phyloP scores from a whole-genome alignment of 192 early-diverging fungal species.

The Paraglomus occultum region DNA sequence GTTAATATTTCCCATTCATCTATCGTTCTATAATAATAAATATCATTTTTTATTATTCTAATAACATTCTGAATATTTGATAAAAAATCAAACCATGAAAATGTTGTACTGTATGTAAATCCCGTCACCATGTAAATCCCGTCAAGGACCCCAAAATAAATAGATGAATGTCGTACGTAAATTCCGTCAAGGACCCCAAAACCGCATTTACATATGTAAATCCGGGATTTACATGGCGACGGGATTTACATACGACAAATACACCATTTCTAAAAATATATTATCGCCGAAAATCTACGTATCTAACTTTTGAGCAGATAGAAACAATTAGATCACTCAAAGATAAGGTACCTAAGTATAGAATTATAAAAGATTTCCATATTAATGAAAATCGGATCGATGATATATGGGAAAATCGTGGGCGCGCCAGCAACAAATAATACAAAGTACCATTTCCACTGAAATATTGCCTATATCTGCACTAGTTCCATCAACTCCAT shows the following conservation, averaged over 20 bases:
- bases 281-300: constrained; percentile 16
- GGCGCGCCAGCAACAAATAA: constrained; percentile 2
- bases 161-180: too few relatives aligned
- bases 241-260: too few relatives aligned
- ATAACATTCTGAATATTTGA: background rate
- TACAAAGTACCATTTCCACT: too few relatives aligned
- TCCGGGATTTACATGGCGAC: too few relatives aligned
- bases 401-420: constrained; percentile 22
- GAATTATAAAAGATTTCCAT: constrained; percentile 24
- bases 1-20: constrained; percentile 17
- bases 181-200: too few relatives aligned
- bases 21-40: constrained; percentile 19
- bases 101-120: too few relatives aligned
- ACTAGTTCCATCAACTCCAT: background rate
- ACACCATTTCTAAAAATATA: constrained; percentile 23
- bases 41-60: constrained; percentile 23
- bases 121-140: too few relatives aligned
- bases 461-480: too few relatives aligned
- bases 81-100: constrained; percentile 15
- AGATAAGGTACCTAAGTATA: constrained; percentile 24
- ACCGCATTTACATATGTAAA: too few relatives aligned
- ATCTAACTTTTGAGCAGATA: constrained; percentile 15
- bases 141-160: too few relatives aligned
- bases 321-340: constrained; percentile 24
- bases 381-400: constrained; percentile 15